Percentiles rank a stretch among this genome's conserved stretches.
These are phyloP conservation scores for Phyllostachys edulis DNA, from an alignment of 176 grass and related monocot species.

Conservation along the genomic window DNA sequence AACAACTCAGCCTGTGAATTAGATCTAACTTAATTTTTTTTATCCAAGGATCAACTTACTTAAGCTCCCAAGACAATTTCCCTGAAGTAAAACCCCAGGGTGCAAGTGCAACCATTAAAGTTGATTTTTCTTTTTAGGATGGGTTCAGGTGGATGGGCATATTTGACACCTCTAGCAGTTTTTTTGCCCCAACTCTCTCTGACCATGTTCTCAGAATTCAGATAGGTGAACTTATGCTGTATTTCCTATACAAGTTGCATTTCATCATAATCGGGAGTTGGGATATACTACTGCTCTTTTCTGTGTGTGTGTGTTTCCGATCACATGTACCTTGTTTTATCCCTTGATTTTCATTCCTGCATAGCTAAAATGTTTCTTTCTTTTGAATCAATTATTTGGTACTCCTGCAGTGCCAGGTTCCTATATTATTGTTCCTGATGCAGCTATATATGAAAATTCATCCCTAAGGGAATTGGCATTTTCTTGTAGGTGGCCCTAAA, in stretches of 20 bases:
- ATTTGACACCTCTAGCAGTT: not conserved
- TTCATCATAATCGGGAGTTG: conserved; percentile 2
- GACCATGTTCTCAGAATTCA: not conserved
- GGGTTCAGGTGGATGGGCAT: not conserved
- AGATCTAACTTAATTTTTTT: not conserved
- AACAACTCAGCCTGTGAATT: not conserved
- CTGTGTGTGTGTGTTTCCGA: not conserved
- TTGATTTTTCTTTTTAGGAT: conserved; percentile 11
- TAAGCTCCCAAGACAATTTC: conserved; percentile 17
- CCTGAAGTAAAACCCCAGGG: not conserved
- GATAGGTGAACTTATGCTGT: conserved; percentile 1
- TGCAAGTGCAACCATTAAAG: not conserved
- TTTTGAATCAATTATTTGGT: not conserved
- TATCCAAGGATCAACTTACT: not conserved
- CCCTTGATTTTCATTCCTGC: not conserved
- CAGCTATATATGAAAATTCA: conserved; percentile 9
- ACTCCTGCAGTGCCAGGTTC: not conserved
- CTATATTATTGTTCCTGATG: not conserved
- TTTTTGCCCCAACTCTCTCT: not conserved
- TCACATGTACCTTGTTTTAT: not conserved
- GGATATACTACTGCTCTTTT: not conserved
- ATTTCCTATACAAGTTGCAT: not conserved
- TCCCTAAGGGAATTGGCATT: conserved; percentile 20
- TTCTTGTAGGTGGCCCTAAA: conserved; percentile 83
- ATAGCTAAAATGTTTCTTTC: not conserved